Conservation (phyloP, 495 filamentous ascomycete genomes). For the Copromyces sp. region DNA sequence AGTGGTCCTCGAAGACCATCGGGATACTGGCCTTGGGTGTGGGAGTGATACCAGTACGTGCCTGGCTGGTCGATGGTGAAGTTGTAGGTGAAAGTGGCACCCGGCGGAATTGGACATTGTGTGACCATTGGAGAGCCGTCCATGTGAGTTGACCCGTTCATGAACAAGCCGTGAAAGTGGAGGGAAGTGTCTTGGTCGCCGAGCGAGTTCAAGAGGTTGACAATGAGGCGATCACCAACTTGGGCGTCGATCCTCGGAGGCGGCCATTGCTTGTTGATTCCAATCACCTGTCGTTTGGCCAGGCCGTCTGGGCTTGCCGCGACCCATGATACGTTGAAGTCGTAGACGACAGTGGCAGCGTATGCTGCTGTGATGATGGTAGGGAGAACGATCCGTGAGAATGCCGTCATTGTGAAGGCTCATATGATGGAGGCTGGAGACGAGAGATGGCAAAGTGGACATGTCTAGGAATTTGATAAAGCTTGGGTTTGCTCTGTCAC, state of each 20-base stretch:
- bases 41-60: slow-evolving; percentile 80
- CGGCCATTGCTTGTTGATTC: slow-evolving; percentile 77
- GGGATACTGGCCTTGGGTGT: slow-evolving; percentile 57
- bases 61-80: slow-evolving; percentile 67
- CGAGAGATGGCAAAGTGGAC: background rate
- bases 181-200: slow-evolving; percentile 59
- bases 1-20: slow-evolving; percentile 66
- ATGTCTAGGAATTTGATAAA: background rate
- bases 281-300: slow-evolving; percentile 57
- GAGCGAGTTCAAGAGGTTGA: slow-evolving; percentile 63
- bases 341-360: slow-evolving; percentile 55
- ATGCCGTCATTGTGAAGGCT: background rate
- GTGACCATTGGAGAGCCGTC: slow-evolving; percentile 58
- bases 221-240: slow-evolving; percentile 59
- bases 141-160: slow-evolving; percentile 63
- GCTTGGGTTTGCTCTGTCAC: background rate
- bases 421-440: background rate
- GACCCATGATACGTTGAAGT: slow-evolving; percentile 77
- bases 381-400: background rate
- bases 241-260: slow-evolving; percentile 57
- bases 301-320: slow-evolving; percentile 69
- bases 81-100: slow-evolving; percentile 58
- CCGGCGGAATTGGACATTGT: slow-evolving; percentile 58
- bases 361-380: slow-evolving; percentile 9
- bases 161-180: slow-evolving; percentile 70